A percentile compares a stretch with the other conserved stretches of the same genome.
Evolutionary conservation across 1,284 basidiomycete species (phyloP).

Genomic region (Tylopilus sp.): DNA sequence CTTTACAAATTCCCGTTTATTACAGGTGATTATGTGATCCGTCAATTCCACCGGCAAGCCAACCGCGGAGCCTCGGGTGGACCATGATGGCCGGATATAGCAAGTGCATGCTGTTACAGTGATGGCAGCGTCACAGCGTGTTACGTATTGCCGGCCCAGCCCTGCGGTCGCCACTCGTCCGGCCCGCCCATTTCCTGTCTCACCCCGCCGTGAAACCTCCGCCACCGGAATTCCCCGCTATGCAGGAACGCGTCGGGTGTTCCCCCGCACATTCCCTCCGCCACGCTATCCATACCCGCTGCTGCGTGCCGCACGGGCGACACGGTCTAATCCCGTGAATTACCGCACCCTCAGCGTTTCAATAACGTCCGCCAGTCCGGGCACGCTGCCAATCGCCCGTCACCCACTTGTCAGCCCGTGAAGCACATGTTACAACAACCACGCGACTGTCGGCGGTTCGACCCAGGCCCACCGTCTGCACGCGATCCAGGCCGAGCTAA

Average conservation of each 20-base stretch:
- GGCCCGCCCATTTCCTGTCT: slow-evolving; percentile 17
- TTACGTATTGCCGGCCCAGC: slow-evolving; percentile 30
- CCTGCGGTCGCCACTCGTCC: slow-evolving; percentile 25
- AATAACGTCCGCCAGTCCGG: background rate
- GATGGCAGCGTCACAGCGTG: slow-evolving; percentile 22
- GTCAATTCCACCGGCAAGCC: slow-evolving; percentile 28
- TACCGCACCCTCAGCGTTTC: background rate
- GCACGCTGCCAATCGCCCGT: too few relatives aligned
- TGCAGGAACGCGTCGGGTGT: slow-evolving; percentile 12
- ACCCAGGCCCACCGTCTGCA: background rate
- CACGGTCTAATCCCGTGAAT: background rate
- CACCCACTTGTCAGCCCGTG: background rate
- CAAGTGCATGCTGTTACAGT: slow-evolving; percentile 25
- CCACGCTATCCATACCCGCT: too few relatives aligned
- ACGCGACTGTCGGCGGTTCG: background rate
- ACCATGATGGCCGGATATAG: slow-evolving; percentile 12
- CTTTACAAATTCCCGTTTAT: slow-evolving; percentile 33
- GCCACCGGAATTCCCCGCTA: slow-evolving; percentile 28
- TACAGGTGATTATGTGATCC: slow-evolving; percentile 32
- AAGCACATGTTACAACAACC: background rate
- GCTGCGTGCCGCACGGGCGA: slow-evolving; percentile 1
- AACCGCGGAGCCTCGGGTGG: slow-evolving; percentile 35
- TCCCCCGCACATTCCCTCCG: slow-evolving; percentile 16
- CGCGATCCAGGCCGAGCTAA: too few relatives aligned
- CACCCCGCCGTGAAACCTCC: slow-evolving; percentile 21